Evolutionary conservation across 208 protist genomes (phyloP).

Genomic region (Wallacemonas sp.): DNA sequence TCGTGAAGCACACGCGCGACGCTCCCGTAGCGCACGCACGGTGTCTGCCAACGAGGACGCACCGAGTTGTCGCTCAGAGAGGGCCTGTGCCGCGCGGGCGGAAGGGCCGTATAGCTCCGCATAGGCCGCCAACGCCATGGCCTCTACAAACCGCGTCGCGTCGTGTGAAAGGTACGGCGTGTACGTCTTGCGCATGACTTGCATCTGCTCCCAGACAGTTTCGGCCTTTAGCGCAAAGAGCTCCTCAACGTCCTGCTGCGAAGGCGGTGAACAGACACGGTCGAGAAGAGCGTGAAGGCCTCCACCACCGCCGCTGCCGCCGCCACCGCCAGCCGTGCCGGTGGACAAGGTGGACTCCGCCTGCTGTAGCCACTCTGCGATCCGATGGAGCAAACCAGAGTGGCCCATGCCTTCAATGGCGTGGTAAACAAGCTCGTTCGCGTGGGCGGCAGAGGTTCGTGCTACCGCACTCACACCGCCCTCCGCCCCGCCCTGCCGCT

Average conservation of each 20-base stretch:
- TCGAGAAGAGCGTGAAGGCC: constrained; percentile 24
- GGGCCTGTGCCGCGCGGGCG: constrained; percentile 18
- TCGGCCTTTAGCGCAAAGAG: constrained; percentile 28
- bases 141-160: constrained; percentile 61
- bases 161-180: constrained; percentile 72
- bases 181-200: constrained; percentile 61
- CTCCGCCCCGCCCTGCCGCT: background rate
- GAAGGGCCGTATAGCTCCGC: constrained; percentile 73
- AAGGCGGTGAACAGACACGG: constrained; percentile 26
- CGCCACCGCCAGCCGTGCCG: constrained; percentile 11
- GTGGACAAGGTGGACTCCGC: background rate
- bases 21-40: background rate
- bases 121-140: constrained; percentile 62
- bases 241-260: constrained; percentile 36
- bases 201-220: constrained; percentile 51
- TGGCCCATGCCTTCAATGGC: constrained; percentile 3
- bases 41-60: background rate
- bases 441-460: background rate
- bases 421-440: background rate
- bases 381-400: background rate
- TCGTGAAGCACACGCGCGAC: constrained; percentile 26
- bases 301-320: constrained; percentile 19
- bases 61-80: constrained; percentile 2
- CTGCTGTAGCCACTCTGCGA: constrained; percentile 15
- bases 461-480: background rate